A percentile compares a stretch with the other conserved stretches of the same genome.
Evolutionary conservation across 2,329 filamentous ascomycete species (phyloP).

Genomic region (Diaporthe amygdali): DNA sequence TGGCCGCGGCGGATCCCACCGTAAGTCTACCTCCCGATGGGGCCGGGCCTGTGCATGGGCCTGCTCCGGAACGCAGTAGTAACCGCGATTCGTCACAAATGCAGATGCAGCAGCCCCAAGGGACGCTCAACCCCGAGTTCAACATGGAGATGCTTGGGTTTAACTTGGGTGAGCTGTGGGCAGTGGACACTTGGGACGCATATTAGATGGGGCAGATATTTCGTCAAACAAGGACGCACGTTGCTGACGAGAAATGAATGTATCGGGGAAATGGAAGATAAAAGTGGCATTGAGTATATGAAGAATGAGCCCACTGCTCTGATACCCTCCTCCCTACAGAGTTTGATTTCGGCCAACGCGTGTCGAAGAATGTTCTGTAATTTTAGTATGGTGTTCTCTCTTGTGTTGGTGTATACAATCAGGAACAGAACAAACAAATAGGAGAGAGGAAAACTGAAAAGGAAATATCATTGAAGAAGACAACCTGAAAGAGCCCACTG

Average conservation of each 20-base stretch:
- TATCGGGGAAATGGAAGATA: not conserved
- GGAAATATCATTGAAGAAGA: too few species aligned
- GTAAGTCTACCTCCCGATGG: conserved; percentile 26
- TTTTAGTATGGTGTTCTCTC: not conserved
- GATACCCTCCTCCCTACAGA: conserved; percentile 2
- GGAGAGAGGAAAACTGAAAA: too few species aligned
- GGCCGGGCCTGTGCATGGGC: not conserved
- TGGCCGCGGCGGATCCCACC: conserved; percentile 28
- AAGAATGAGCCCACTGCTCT: not conserved
- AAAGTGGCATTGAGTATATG: not conserved
- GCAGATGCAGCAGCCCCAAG: conserved; percentile 29
- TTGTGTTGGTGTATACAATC: too few species aligned
- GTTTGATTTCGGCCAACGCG: not conserved
- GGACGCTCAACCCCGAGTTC: conserved; percentile 53
- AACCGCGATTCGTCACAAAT: conserved; percentile 28
- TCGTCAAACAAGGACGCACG: too few species aligned
- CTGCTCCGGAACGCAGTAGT: conserved; percentile 7
- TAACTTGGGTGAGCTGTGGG: conserved; percentile 62
- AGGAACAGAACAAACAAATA: too few species aligned
- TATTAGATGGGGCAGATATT: not conserved
- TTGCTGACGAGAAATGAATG: not conserved
- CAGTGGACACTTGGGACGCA: conserved; percentile 37
- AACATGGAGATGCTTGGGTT: conserved; percentile 58
- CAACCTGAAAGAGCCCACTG: too few species aligned
- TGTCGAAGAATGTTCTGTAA: not conserved